Evolutionary conservation across 345 rosid genomes (phyloP).

Genomic region (Corymbia maculata): DNA sequence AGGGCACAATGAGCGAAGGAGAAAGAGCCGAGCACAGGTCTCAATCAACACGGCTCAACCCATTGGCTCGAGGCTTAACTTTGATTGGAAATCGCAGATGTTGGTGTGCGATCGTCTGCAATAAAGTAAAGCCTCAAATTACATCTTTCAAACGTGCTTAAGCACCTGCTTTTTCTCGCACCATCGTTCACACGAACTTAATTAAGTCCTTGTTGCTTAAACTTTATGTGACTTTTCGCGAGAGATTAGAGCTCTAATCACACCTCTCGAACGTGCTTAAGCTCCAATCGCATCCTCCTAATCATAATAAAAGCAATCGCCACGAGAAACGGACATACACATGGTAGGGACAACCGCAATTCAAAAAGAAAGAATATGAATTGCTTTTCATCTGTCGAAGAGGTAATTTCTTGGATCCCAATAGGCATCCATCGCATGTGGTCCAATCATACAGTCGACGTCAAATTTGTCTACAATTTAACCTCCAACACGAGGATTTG

Average conservation of each 20-base stretch:
- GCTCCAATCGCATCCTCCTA: not conserved
- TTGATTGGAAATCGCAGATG: not conserved
- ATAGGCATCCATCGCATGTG: not conserved
- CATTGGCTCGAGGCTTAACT: not conserved
- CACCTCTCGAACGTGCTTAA: not conserved
- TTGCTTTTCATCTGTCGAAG: not conserved
- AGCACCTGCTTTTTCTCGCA: not conserved
- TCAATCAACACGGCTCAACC: not conserved
- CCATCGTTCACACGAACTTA: not conserved
- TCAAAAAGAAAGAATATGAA: not conserved
- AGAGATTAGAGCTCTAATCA: not conserved
- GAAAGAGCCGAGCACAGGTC: not conserved
- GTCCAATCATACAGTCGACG: not conserved
- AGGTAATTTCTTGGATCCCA: not conserved
- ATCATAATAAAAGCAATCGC: not conserved
- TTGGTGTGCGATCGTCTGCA: not conserved
- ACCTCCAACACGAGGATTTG: not conserved
- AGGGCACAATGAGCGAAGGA: not conserved
- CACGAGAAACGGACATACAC: not conserved
- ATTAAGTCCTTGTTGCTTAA: not conserved
- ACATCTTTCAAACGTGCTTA: not conserved
- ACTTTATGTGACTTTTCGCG: not conserved
- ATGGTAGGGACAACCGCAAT: not conserved
- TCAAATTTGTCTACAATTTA: not conserved
- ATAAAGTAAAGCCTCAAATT: not conserved